Evolutionary conservation across 495 filamentous ascomycete species (phyloP).

Genomic region (Extremus antarcticus): DNA sequence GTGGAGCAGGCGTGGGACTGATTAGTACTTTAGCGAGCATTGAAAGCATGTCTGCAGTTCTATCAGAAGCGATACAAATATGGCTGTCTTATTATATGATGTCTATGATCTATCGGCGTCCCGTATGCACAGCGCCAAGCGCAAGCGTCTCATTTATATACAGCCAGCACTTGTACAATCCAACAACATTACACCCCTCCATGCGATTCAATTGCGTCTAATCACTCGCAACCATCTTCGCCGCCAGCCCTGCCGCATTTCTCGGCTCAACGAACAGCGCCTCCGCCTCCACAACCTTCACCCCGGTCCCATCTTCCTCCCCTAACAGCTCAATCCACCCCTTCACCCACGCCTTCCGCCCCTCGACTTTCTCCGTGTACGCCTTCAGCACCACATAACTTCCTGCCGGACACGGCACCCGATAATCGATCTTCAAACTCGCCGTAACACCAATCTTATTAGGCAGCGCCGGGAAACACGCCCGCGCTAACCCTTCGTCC

Average conservation of each 20-base stretch:
- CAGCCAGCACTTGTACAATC: no score
- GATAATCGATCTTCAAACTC: slow-evolving; percentile 82
- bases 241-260: slow-evolving; percentile 52
- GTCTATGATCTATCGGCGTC: background rate
- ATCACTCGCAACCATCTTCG: slow-evolving; percentile 1
- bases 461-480: slow-evolving; percentile 82
- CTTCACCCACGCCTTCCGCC: slow-evolving; percentile 92
- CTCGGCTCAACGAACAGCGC: slow-evolving; percentile 86
- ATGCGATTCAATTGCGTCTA: background rate
- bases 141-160: no score
- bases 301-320: slow-evolving; percentile 16
- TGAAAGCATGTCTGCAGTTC: background rate
- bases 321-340: slow-evolving; percentile 74
- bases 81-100: background rate
- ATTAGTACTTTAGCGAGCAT: background rate
- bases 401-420: slow-evolving; percentile 64
- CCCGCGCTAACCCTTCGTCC: slow-evolving; percentile 83
- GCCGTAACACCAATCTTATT: slow-evolving; percentile 86
- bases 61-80: no score
- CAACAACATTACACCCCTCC: background rate
- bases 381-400: slow-evolving; percentile 69
- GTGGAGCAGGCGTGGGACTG: background rate
- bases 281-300: slow-evolving; percentile 64
- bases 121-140: no score
- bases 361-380: slow-evolving; percentile 77